phyloP scores from a whole-genome alignment of 2,329 filamentous ascomycete species.

The Diplodia corticola region DNA sequence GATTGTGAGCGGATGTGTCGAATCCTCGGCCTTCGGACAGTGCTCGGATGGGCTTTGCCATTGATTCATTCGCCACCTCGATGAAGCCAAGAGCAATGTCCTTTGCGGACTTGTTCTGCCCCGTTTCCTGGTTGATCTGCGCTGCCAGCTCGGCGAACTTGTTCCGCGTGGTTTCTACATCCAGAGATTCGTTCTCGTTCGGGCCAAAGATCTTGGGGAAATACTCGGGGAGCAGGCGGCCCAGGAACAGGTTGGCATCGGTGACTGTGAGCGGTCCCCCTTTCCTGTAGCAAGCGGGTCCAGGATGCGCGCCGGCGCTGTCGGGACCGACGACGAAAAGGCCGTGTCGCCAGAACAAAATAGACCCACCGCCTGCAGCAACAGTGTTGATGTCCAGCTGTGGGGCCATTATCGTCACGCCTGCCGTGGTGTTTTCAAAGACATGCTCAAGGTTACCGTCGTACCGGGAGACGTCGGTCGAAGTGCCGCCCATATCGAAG shows the following conservation, averaged over 20 bases:
- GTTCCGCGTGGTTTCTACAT: conserved; percentile 42
- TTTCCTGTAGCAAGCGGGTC: conserved; percentile 38
- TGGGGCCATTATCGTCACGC: conserved; percentile 33
- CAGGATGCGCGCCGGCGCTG: conserved; percentile 39
- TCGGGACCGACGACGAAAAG: conserved; percentile 85
- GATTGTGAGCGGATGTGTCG: conserved; percentile 28
- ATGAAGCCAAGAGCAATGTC: conserved; percentile 31
- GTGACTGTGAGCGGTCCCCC: conserved; percentile 39
- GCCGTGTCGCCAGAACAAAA: conserved; percentile 84
- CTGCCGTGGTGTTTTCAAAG: conserved; percentile 37
- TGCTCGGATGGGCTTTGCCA: conserved; percentile 32
- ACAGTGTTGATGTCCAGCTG: conserved; percentile 38
- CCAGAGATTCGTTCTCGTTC: conserved; percentile 41
- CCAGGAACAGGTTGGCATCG: conserved; percentile 38
- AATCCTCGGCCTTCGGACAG: conserved; percentile 33
- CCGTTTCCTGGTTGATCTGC: conserved; percentile 31
- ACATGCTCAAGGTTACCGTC: conserved; percentile 35
- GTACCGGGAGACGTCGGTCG: conserved; percentile 37
- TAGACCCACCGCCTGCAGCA: conserved; percentile 67
- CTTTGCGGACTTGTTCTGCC: conserved; percentile 33
- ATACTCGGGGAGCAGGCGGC: conserved; percentile 33
- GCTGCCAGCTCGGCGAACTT: conserved; percentile 41
- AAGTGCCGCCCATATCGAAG: conserved; percentile 36
- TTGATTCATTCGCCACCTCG: conserved; percentile 33
- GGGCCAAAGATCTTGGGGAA: conserved; percentile 40